These are phyloP conservation scores for Polygonum maritimum DNA, from an alignment of 148 eudicot genomes.

Conservation along the genomic window DNA sequence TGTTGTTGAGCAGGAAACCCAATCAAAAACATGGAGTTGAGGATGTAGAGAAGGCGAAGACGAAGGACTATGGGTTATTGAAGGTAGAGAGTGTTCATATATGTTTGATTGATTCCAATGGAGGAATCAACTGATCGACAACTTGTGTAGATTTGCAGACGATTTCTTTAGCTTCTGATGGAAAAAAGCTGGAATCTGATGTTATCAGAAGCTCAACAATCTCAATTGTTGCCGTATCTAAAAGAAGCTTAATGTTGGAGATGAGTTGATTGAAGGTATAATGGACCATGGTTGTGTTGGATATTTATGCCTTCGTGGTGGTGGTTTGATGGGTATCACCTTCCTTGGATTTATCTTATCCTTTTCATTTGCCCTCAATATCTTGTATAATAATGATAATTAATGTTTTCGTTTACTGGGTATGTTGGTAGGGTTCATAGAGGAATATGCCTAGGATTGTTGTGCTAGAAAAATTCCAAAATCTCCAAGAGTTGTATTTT, in stretches of 20 bases:
- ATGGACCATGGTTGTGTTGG: conserved; percentile 4
- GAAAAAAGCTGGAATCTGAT: not conserved
- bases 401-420: not conserved
- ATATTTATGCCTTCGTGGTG: conserved; percentile 12
- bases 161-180: not conserved
- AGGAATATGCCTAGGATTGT: not conserved
- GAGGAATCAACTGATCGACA: not conserved
- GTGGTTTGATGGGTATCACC: conserved; percentile 7
- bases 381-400: not conserved
- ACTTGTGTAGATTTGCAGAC: not conserved
- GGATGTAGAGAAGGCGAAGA: conserved; percentile 38
- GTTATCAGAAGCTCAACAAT: not conserved
- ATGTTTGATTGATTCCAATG: conserved; percentile 3
- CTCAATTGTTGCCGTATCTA: not conserved
- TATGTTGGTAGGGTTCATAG: not conserved
- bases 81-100: conserved; percentile 14
- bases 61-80: conserved; percentile 47
- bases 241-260: not conserved
- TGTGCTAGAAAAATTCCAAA: not conserved
- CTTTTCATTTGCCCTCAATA: not conserved
- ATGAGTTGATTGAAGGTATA: not conserved
- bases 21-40: conserved; percentile 16
- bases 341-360: conserved; percentile 13
- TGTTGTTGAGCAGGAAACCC: not conserved
- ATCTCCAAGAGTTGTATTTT: too few relatives aligned